Evolutionary conservation across 371 early-diverging fungal species (phyloP).

Genomic region (Mortierella sp.): DNA sequence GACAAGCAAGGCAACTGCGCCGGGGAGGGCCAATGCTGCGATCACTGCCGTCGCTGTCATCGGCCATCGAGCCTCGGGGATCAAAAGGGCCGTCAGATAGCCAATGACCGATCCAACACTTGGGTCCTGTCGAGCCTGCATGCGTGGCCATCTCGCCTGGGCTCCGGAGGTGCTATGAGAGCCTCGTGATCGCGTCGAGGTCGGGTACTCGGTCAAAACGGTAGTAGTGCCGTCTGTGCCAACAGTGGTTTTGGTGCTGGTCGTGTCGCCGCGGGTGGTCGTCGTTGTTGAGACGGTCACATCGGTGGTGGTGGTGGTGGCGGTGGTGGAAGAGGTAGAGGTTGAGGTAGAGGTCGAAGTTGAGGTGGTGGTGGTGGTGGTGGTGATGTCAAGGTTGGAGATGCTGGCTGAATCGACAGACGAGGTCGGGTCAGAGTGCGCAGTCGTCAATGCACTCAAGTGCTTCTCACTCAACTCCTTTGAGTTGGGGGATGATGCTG

Average conservation of each 20-base stretch:
- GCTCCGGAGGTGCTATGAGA: constrained; percentile 31
- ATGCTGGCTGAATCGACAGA: neutral
- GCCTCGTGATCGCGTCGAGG: constrained; percentile 23
- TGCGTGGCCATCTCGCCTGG: neutral
- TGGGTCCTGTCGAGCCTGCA: neutral
- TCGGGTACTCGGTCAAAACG: constrained; percentile 40
- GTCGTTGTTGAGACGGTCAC: constrained; percentile 42
- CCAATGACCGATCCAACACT: neutral
- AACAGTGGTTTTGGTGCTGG: constrained; percentile 35
- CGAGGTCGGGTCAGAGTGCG: neutral
- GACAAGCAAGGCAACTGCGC: constrained; percentile 13
- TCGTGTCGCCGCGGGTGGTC: constrained; percentile 33
- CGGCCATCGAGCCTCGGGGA: neutral
- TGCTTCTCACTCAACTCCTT: neutral
- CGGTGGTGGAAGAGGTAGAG: neutral
- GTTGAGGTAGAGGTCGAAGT: constrained; percentile 1
- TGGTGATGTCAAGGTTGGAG: neutral
- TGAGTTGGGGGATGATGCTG: neutral
- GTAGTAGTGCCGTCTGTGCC: constrained; percentile 42
- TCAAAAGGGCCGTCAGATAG: constrained; percentile 6
- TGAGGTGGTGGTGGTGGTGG: neutral
- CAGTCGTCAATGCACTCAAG: neutral
- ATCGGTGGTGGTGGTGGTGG: constrained; percentile 10
- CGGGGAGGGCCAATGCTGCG: constrained; percentile 15
- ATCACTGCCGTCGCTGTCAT: neutral